These are phyloP conservation scores for Boletus tylopilopsis DNA, from an alignment of 768 basidiomycete species.

Conservation along the genomic window DNA sequence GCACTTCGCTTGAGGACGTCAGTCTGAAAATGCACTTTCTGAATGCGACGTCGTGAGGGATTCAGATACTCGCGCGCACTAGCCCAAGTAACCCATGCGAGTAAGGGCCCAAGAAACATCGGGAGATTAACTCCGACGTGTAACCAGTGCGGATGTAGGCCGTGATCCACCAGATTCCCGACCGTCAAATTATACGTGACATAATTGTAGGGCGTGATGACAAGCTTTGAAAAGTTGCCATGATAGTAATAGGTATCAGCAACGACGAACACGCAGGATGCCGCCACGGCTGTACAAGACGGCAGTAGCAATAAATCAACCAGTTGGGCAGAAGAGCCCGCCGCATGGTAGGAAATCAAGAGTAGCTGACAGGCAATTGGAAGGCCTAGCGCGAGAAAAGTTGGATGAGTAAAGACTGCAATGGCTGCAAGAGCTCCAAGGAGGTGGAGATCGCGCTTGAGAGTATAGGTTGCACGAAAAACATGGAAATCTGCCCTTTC, in stretches of 20 bases:
- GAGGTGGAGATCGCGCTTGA: constrained; percentile 20
- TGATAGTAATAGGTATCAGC: constrained; percentile 35
- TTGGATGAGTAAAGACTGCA: constrained; percentile 35
- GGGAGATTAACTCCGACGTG: constrained; percentile 38
- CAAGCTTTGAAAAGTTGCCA: constrained; percentile 14
- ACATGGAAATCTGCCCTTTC: background rate
- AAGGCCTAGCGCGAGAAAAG: constrained; percentile 32
- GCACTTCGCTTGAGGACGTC: constrained; percentile 19
- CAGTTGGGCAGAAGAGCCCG: constrained; percentile 8
- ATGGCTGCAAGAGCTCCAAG: constrained; percentile 26
- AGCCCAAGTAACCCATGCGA: constrained; percentile 23
- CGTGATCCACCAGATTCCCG: constrained; percentile 36
- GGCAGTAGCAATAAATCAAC: constrained; percentile 17
- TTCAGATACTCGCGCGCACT: constrained; percentile 5
- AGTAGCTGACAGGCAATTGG: constrained; percentile 31
- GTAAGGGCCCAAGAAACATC: constrained; percentile 35
- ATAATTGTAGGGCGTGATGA: constrained; percentile 37
- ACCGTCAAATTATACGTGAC: constrained; percentile 35
- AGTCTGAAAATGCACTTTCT: constrained; percentile 8
- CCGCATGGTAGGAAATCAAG: constrained; percentile 5
- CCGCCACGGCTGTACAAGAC: constrained; percentile 17
- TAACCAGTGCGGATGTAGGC: constrained; percentile 39
- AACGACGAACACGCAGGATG: constrained; percentile 17
- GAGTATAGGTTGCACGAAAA: background rate
- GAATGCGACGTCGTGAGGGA: background rate